Percentiles rank a stretch among this genome's conserved stretches.
These are phyloP conservation scores for Metarhizium sp. DNA, from an alignment of 2,329 filamentous ascomycete genomes.

Conservation along the genomic window DNA sequence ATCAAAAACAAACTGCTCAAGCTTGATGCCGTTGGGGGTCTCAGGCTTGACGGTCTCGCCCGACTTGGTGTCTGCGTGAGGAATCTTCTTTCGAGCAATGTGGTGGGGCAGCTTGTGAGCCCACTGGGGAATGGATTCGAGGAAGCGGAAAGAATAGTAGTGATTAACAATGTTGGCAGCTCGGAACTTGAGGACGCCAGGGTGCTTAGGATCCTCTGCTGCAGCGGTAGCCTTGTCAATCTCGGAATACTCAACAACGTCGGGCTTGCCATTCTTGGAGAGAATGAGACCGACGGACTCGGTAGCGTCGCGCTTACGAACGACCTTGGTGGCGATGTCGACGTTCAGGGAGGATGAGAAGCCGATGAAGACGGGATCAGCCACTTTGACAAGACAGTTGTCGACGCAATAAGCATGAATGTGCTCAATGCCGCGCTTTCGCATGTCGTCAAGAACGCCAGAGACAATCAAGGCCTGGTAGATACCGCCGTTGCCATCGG, in stretches of 20 bases:
- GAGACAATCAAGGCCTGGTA: constrained; percentile 83
- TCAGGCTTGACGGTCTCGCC: constrained; percentile 81
- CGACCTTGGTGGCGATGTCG: constrained; percentile 98
- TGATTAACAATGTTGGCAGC: constrained; percentile 99
- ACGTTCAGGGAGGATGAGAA: constrained; percentile 83
- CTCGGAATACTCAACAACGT: constrained; percentile 98
- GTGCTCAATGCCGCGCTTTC: constrained; percentile 81
- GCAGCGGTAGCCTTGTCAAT: constrained; percentile 85
- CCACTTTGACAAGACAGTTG: constrained; percentile 99
- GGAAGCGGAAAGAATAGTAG: constrained; percentile 94
- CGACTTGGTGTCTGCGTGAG: constrained; percentile 64
- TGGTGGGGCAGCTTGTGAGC: constrained; percentile 83
- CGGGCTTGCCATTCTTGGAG: constrained; percentile 89
- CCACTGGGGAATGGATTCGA: constrained; percentile 84
- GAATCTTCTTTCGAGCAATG: constrained; percentile 97
- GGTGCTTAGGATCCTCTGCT: constrained; percentile 73
- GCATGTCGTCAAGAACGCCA: constrained; percentile 79
- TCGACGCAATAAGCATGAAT: constrained; percentile 98
- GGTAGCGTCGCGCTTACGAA: constrained; percentile 92
- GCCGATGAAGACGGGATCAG: constrained; percentile 90
- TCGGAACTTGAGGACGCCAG: constrained; percentile 82
- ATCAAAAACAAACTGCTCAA: constrained; percentile 98
- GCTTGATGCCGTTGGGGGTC: constrained; percentile 95
- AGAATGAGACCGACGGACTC: constrained; percentile 94
- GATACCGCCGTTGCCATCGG: constrained; percentile 93